Base-by-base conservation (phyloP, 2,329 filamentous ascomycete species). In the Zymoseptoria tritici region DNA sequence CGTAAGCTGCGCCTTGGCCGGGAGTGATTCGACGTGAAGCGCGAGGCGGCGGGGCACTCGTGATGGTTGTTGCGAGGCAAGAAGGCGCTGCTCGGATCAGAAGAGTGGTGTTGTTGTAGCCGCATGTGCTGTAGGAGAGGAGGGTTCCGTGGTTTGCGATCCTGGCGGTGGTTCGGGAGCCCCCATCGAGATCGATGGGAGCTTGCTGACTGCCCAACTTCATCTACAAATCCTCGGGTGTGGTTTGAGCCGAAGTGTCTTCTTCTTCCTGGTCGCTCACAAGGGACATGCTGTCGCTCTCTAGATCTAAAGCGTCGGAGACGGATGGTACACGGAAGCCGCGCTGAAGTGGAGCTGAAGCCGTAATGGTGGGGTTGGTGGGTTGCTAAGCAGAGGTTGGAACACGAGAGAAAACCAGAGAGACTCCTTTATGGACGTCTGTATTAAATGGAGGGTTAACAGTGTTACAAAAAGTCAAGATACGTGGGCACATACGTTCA, bases 391-490 rank as follows among this genome's bases (percentile, higher is more conserved):
- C 46, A 31, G 56, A 50, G 21, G 20, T n/a, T 63, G 51, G 53
- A 50, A 61, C 29, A 22, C 58, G 59, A 36, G 60, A 49, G 55
- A 67, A 68, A 21, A 50, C 64, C 49, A 72, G 36, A 9, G 59
- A 61, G 36, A 72, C 56, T 50, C 67, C 70, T 50, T 71, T 66
- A 59, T 71, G 68, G 22, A 58, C 63, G 42, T 68, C 67, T 70
- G 36, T 8, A 54, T 24, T 52, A 9, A 59, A 55, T 29, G 22
- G 26, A 42, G 59, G 49, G 46, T 54, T 21, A 52, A 21, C 26
- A 6, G 49, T 29, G 56, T 22, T 16, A 46, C n/a, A 16, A 46
- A 46, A 16, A 7, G 36, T 46, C 36, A 46, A 46, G 36, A 46
- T 46, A 46, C 36, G 57, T 26, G 21, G 19, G 52, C 54, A 20